phyloP scores from a whole-genome alignment of 345 rosid species.

The Syzygium oleosum region DNA sequence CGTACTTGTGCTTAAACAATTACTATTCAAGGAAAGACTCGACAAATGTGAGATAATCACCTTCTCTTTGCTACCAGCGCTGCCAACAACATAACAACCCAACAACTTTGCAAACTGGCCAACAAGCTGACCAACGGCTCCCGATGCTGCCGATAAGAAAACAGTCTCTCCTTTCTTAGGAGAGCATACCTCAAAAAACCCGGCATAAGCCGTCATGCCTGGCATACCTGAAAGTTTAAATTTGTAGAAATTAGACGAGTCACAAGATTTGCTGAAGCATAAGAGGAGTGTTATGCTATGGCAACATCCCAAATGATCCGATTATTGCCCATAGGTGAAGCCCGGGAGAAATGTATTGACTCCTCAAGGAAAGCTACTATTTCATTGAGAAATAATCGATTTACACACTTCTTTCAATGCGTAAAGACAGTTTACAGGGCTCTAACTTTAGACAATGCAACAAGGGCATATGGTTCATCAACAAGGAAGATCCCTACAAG shows the following conservation, averaged over 20 bases:
- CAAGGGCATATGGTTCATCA: neutral
- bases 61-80: conserved; percentile 5
- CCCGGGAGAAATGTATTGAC: neutral
- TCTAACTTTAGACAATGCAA: neutral
- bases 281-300: neutral
- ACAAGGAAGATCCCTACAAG: neutral
- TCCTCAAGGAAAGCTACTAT: neutral
- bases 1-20: neutral
- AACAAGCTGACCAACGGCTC: conserved; percentile 5
- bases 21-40: neutral
- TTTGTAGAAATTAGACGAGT: neutral
- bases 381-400: neutral
- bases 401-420: neutral
- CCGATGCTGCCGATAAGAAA: neutral
- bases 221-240: neutral
- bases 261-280: neutral
- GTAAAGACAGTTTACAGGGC: neutral
- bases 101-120: conserved; percentile 2
- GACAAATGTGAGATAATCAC: neutral
- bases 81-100: conserved; percentile 9
- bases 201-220: conserved; percentile 4
- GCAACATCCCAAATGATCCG: neutral
- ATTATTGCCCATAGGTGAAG: neutral
- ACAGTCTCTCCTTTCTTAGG: conserved; percentile 5
- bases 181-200: neutral